Evolutionary conservation across 768 basidiomycete genomes (phyloP).

Genomic region (Cyathus striatus): DNA sequence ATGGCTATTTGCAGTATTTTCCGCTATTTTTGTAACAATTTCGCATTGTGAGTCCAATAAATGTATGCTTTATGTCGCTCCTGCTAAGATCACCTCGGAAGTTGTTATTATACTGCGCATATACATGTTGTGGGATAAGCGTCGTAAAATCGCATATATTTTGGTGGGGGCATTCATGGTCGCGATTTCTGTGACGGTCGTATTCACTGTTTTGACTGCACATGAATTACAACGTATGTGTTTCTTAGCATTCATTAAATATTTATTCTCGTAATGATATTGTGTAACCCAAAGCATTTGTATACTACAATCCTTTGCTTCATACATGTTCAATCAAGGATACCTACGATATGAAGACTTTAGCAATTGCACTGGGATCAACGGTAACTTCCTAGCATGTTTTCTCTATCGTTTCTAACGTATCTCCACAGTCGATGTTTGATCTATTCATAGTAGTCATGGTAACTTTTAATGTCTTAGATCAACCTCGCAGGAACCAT

Average conservation of each 20-base stretch:
- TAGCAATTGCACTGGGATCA: not conserved
- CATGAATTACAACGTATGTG: not conserved
- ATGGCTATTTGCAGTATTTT: not conserved
- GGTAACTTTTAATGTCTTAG: not conserved
- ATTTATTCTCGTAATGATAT: not conserved
- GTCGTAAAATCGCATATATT: not conserved
- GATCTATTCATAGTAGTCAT: not conserved
- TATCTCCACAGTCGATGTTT: not conserved
- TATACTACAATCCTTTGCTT: not conserved
- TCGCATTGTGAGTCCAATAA: not conserved
- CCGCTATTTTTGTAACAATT: not conserved
- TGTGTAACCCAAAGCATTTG: too few relatives aligned
- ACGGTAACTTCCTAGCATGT: not conserved
- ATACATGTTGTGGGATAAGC: not conserved
- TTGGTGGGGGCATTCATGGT: not conserved
- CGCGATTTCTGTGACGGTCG: not conserved
- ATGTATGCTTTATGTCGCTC: not conserved
- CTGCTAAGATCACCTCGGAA: not conserved
- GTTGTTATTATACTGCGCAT: not conserved
- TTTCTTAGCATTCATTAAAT: not conserved
- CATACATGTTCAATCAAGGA: not conserved
- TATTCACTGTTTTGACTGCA: not conserved
- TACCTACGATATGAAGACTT: too few relatives aligned
- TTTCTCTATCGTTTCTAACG: not conserved
- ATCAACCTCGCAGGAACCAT: not conserved